Conservation (phyloP, 2,329 filamentous ascomycete genomes). For the Aspergillus vadensis region DNA sequence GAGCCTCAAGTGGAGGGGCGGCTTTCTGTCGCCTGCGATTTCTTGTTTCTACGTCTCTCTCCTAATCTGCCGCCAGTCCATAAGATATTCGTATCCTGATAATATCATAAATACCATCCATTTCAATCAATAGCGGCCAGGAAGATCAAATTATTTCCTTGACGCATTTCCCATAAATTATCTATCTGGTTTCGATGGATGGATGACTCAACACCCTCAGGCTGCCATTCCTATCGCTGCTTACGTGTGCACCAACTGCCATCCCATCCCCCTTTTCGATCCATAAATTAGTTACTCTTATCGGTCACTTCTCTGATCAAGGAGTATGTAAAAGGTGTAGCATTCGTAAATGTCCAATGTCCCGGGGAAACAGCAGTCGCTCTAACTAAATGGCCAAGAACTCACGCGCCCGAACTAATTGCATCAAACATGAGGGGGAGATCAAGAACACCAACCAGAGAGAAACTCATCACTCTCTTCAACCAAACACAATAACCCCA, state of each 20-base stretch:
- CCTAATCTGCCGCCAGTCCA: not conserved
- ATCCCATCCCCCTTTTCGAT: not conserved
- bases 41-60: conserved; percentile 16
- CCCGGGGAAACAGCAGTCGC: not conserved
- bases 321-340: too few relatives aligned
- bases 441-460: not conserved
- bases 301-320: not conserved
- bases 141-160: too few relatives aligned
- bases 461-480: not conserved
- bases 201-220: too few relatives aligned
- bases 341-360: not conserved
- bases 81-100: rapidly evolving
- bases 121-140: too few relatives aligned
- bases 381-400: not conserved
- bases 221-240: not conserved
- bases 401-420: not conserved
- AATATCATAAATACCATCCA: not conserved
- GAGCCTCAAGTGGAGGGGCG: conserved; percentile 4
- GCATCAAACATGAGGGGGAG: not conserved
- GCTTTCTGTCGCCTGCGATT: not conserved
- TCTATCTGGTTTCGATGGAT: too few relatives aligned
- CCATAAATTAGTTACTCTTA: not conserved
- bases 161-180: too few relatives aligned
- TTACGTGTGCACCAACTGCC: not conserved
- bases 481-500: not conserved